Base-by-base conservation (phyloP, 1,284 basidiomycete species). In the Stereum hirsutum region DNA sequence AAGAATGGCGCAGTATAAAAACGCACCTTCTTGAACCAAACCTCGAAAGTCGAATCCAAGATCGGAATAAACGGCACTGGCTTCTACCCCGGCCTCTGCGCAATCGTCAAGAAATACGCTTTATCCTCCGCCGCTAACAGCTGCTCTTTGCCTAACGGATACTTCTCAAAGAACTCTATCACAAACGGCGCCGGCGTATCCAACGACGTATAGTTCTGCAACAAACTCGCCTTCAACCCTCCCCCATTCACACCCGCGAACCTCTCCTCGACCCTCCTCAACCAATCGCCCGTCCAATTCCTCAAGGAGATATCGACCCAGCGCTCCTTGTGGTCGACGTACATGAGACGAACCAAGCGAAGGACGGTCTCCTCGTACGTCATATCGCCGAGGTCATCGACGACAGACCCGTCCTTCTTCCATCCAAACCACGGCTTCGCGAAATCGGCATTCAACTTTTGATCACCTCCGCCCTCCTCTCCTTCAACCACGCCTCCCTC, bases 41-140 rank as follows among this genome's bases (percentile, higher is more conserved):
- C 91, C 62, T 95, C 91, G 60, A 99, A 97, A 53, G 66, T 81
- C 20, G 81, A 78, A 63, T 98, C 94, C 39, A 99, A 77, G 40
- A 98, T 82, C n/a, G 95, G 94, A 54, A 99, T 97, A 73, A 98
- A 99, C 1, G 95, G 96, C 6, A 88, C 94, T 0, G 96, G 96
- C 71, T 99, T 99, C 73, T 99, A 95, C 12, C 91, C 90, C 12
- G 90, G 90, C 44, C 96, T 79, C 64, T 97, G 93, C 34, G 89
- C 76, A 57, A 99, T 95, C 30, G 88, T 85, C 38, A 99, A 76
- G 80, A 99, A 98, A 70, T 83, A 99, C 0, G 90, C 87, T 51
- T 87, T 85, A 64, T 99, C 95, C 63, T 98, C 95, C 7, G 90
- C 80, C n/a, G 92, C 88, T 42, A 99, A 75, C 34, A 96, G 78